Evolutionary conservation across 2,329 filamentous ascomycete genomes (phyloP).

Genomic region (Penicillium sp.): DNA sequence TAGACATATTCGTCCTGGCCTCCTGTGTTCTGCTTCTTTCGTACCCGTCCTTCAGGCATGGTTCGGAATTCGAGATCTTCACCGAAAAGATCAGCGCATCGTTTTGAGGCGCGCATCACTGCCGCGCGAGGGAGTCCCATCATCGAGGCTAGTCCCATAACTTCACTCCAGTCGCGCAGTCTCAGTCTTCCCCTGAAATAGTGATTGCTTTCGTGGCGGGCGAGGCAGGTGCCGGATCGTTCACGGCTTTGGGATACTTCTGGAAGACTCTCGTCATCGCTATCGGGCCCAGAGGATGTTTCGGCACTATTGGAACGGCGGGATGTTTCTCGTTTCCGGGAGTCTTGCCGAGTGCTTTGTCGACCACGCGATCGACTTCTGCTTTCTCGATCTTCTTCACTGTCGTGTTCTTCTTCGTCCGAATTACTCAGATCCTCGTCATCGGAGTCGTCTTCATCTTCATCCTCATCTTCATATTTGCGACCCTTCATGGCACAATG

Average conservation of each 20-base stretch:
- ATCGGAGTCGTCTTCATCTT: constrained; percentile 25
- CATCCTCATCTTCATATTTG: constrained; percentile 12
- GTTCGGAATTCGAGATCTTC: constrained; percentile 67
- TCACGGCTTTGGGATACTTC: constrained; percentile 14
- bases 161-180: constrained; percentile 78
- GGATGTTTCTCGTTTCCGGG: constrained; percentile 4
- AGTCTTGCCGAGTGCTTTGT: constrained; percentile 23
- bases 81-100: constrained; percentile 74
- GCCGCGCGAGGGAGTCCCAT: constrained; percentile 66
- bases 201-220: constrained; percentile 5
- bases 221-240: constrained; percentile 14
- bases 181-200: constrained; percentile 22
- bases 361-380: constrained; percentile 27
- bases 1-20: constrained; percentile 18
- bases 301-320: constrained; percentile 9
- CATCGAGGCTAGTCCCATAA: constrained; percentile 74
- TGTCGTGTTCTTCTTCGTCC: constrained; percentile 20
- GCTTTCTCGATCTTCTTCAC: constrained; percentile 10
- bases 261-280: constrained; percentile 7
- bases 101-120: constrained; percentile 66
- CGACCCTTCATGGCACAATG: constrained; percentile 65
- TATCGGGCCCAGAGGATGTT: constrained; percentile 7
- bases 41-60: constrained; percentile 47
- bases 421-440: constrained; percentile 32
- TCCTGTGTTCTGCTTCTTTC: constrained; percentile 10